Base-by-base conservation (phyloP, 2,329 filamentous ascomycete genomes). In the Immersiporthe knoxdaviesiana region DNA sequence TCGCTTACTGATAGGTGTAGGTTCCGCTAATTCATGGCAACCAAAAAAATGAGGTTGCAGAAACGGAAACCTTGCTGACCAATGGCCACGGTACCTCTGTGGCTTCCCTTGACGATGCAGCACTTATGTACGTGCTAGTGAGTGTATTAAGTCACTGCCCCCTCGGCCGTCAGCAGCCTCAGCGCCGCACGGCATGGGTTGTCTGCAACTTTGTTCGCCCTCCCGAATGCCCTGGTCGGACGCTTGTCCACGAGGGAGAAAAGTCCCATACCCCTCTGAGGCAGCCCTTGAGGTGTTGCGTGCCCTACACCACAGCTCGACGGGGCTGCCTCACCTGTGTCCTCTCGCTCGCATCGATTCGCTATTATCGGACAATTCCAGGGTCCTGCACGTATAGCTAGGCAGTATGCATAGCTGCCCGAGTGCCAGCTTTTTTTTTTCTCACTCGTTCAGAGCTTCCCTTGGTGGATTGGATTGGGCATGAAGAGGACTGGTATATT, bases 361-460 rank as follows among this genome's bases (percentile, higher is more conserved):
- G 32, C 54, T 18, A 35, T n/a, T 18, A 35, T n/a, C 54, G 27
- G 18, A 14, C 3, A 16, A 21, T 21, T 21, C 18, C 16, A 32
- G n/a, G 56, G 8, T 35, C 8, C 58, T 24, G 35, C 21, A 62
- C 32, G 21, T 18, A 7, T 12, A 24, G 3, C 32, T 24, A n/a
- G 47, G 37, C 11, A 14, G n/a, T 12, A 68, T 68, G 63, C 63
- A 66, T 56, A 39, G 67, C 56, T 68, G 67, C 67, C 67, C 67
- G 60, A 68, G 16, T 24, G 5, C 4, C 60, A 32, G 24, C 11
- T 8, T 16, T 30, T 39, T 30, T 12, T 35, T 4, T 35, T 35
- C 35, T 8, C 35, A 4, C 35, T 35, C 8, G n/a, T n/a, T n/a
- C n/a, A n/a, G 30, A 27, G 16, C 5, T 14, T 39, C 12, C n/a